Evolutionary conservation across 1,284 basidiomycete species (phyloP).

Genomic region (Rhodotorula glutinis): DNA sequence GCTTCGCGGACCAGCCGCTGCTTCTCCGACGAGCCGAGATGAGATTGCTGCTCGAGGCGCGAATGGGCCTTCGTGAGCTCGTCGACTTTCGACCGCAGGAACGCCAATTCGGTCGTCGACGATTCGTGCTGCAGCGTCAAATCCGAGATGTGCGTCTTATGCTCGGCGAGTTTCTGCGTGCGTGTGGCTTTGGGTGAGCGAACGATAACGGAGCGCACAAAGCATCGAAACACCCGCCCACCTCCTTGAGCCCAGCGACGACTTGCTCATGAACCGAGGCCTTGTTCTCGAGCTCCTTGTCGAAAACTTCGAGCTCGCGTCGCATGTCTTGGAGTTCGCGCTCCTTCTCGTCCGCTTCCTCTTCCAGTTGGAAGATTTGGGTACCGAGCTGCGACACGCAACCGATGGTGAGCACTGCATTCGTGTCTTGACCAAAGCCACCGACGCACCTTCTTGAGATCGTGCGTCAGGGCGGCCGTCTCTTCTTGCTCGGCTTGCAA

Average conservation of each 20-base stretch:
- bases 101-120: conserved; percentile 38
- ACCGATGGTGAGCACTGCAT: background rate
- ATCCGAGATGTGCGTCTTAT: conserved; percentile 42
- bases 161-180: conserved; percentile 39
- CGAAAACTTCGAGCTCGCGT: conserved; percentile 52
- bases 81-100: conserved; percentile 60
- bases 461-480: conserved; percentile 62
- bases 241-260: conserved; percentile 72
- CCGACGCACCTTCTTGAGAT: conserved; percentile 65
- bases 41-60: conserved; percentile 44
- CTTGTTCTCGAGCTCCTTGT: conserved; percentile 63
- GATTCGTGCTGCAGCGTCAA: conserved; percentile 43
- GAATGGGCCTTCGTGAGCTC: conserved; percentile 67
- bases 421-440: too few relatives aligned
- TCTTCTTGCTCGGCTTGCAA: conserved; percentile 68
- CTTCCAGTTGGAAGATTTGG: conserved; percentile 59
- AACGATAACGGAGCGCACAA: too few relatives aligned
- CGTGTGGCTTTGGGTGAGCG: too few relatives aligned
- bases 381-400: conserved; percentile 51
- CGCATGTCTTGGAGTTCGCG: conserved; percentile 47
- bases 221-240: too few relatives aligned
- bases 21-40: conserved; percentile 34
- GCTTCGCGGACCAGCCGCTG: conserved; percentile 49
- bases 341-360: conserved; percentile 56
- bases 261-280: conserved; percentile 69